Base-by-base conservation (phyloP, 768 basidiomycete genomes). In the Trametes elegans region DNA sequence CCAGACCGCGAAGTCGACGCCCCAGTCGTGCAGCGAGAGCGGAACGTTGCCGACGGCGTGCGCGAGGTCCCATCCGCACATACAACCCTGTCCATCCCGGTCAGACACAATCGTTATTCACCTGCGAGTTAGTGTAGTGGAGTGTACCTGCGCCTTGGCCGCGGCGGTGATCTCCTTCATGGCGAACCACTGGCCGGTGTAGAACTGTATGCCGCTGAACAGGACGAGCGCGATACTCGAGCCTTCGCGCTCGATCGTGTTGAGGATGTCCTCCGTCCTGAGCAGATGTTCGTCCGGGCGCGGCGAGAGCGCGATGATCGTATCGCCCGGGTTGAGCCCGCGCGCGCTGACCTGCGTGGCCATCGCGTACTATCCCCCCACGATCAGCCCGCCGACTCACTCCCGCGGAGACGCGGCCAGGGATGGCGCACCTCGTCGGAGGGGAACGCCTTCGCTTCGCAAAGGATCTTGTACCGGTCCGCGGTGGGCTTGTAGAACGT, bases 1-100 rank as follows among this genome's bases (percentile, higher is more conserved):
- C 93, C 96, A 98, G 31, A 95, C 95, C 3, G 96, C 97, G 68
- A 98, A 98, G 70, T 99, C 97, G 62, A 92, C 88, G 61, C 82
- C 76, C 96, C 97, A 99, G 56, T 93, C 89, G 69, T 96, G 92
- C 60, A 99, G 75, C 43, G 81, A 76, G 62, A 96, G 72, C 32
- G 91, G 90, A 31, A 98, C 92, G 70, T 99, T 99, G 43, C 96
- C 97, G 40, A 87, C 80, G 6, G 90, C 96, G 71, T 99, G 97
- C 7, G 97, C 97, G 14, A 98, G 84, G 75, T 99, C 96, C 84
- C 93, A 95, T 35, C 93, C 96, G 65, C 93, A 90, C 55, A 95
- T 83, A 59, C 91, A 94, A 40, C 94, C 93, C 94, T 96, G 62
- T 13, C 54, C 47, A n/a, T 8, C 23, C 3, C n/a, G n/a, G 24